phyloP scores from a whole-genome alignment of 257 asterid species.

The Solanum infundibuliforme region DNA sequence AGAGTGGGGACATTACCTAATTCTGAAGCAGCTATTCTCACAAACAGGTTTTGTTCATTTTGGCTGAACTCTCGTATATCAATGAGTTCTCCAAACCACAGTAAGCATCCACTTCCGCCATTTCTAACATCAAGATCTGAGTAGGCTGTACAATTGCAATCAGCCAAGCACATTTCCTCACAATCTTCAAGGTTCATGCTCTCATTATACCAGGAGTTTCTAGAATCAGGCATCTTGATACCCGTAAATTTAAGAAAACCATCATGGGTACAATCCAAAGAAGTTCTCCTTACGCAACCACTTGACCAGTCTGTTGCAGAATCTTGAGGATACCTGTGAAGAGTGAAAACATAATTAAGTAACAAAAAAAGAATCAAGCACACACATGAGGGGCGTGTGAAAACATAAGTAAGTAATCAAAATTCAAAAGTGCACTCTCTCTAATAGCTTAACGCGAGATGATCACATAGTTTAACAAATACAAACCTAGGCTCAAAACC shows the following conservation, averaged over 20 bases:
- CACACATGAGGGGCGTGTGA: not conserved
- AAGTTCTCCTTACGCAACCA: slow-evolving; percentile 19
- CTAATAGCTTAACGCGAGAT: not conserved
- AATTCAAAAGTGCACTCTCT: not conserved
- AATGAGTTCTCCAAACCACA: slow-evolving; percentile 9
- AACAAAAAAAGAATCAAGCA: not conserved
- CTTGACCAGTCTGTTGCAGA: slow-evolving; percentile 15
- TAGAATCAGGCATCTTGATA: slow-evolving; percentile 19
- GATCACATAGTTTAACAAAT: not conserved
- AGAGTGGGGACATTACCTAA: not conserved
- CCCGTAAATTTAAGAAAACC: slow-evolving; percentile 10
- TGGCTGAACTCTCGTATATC: slow-evolving; percentile 5
- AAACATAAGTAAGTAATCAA: not conserved
- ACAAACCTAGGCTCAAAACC: slow-evolving; percentile 15
- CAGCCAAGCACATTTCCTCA: not conserved
- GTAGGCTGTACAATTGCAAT: slow-evolving; percentile 13
- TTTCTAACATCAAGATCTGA: slow-evolving; percentile 1
- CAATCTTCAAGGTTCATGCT: slow-evolving; percentile 18
- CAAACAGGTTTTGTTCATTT: not conserved
- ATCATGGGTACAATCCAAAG: slow-evolving; percentile 15
- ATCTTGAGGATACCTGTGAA: slow-evolving; percentile 12
- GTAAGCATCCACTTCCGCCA: slow-evolving; percentile 11
- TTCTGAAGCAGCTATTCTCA: slow-evolving; percentile 4
- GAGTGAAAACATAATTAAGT: not conserved
- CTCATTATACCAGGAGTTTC: slow-evolving; percentile 3